These are phyloP conservation scores for Stenocarpella maydis DNA, from an alignment of 2,329 filamentous ascomycete genomes.

Conservation along the genomic window DNA sequence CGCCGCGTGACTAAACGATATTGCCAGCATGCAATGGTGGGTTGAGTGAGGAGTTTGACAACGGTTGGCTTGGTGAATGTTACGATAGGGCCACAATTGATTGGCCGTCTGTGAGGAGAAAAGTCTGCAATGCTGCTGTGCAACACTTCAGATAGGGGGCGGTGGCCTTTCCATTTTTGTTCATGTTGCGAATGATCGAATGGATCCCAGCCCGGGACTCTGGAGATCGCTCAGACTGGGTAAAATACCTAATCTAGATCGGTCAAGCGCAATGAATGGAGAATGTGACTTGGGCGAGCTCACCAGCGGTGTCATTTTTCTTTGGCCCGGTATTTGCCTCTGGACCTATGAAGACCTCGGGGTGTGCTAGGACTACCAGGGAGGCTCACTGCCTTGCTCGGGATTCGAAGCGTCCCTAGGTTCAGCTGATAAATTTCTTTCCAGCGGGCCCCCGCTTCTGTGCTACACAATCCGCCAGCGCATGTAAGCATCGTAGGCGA, in stretches of 20 bases:
- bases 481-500: too few relatives aligned
- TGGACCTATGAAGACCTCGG: too few relatives aligned
- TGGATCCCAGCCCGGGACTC: neutral
- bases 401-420: too few relatives aligned
- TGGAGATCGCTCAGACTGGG: rapidly evolving
- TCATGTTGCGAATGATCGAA: too few relatives aligned
- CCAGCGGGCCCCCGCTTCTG: constrained; percentile 8
- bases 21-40: too few relatives aligned
- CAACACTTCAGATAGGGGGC: neutral
- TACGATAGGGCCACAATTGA: neutral
- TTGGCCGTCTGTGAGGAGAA: neutral
- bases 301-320: too few relatives aligned
- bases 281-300: neutral
- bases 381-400: neutral
- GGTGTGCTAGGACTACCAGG: neutral
- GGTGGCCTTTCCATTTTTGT: neutral
- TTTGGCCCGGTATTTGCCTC: too few relatives aligned
- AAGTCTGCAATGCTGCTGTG: neutral
- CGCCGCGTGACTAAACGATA: neutral
- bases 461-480: neutral
- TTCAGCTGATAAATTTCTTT: too few relatives aligned
- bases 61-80: neutral
- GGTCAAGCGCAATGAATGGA: neutral
- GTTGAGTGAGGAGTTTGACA: neutral
- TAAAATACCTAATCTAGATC: too few relatives aligned